These are phyloP conservation scores for Ogataea neopini DNA, from an alignment of 805 yeast species.

Conservation along the genomic window DNA sequence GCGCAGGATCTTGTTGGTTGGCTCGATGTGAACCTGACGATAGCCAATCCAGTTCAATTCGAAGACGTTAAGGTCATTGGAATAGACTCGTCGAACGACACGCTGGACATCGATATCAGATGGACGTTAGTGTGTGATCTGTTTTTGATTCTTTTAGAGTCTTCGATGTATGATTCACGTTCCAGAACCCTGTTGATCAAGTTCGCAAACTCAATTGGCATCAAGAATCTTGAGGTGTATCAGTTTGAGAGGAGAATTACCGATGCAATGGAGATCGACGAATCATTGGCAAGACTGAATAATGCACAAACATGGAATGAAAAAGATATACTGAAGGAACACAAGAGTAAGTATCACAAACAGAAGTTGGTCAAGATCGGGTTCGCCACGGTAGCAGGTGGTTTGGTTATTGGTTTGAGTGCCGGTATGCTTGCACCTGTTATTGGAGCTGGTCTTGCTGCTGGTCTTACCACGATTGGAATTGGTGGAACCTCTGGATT, in stretches of 20 bases:
- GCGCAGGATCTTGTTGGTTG: conserved; percentile 71
- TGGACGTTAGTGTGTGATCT: conserved; percentile 96
- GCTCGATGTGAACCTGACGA: conserved; percentile 39
- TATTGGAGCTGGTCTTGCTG: conserved; percentile 97
- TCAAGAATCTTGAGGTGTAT: conserved; percentile 65
- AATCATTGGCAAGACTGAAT: conserved; percentile 37
- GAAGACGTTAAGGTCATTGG: conserved; percentile 23
- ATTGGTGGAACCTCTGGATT: conserved; percentile 92
- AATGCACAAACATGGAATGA: conserved; percentile 69
- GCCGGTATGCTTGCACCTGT: conserved; percentile 97
- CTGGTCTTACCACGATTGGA: conserved; percentile 94
- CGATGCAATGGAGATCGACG: conserved; percentile 83
- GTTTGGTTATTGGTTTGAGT: conserved; percentile 87
- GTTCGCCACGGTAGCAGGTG: conserved; percentile 94
- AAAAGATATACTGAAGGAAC: conserved; percentile 60
- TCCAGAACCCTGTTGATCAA: conserved; percentile 75
- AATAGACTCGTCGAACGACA: conserved; percentile 34
- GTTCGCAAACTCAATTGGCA: conserved; percentile 63
- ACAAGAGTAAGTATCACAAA: conserved; percentile 65
- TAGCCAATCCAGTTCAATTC: conserved; percentile 51
- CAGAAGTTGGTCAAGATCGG: conserved; percentile 85
- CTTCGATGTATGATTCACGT: conserved; percentile 85
- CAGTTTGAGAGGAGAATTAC: conserved; percentile 92
- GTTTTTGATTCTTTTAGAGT: conserved; percentile 75
- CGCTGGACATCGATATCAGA: conserved; percentile 68